Base-by-base conservation (phyloP, 2,329 filamentous ascomycete species). In the Sclerotinia nivalis region DNA sequence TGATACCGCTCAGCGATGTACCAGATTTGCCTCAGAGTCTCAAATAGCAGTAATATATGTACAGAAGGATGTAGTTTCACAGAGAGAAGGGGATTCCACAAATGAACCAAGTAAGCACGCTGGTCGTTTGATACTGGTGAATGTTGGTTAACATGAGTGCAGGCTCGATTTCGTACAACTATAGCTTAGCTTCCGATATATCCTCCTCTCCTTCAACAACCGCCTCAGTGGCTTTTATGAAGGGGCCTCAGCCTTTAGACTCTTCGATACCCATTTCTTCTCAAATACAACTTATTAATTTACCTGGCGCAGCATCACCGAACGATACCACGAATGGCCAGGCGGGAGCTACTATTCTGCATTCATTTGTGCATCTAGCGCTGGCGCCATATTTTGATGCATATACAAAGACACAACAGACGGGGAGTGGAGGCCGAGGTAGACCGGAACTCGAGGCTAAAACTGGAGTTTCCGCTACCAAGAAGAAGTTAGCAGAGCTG, bases 311-410 rank as follows among this genome's bases (percentile, higher is more conserved):
- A 71, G 91, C 91, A 67, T 88, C 89, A 25, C 59, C 74, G 72
- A 85, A 91, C 71, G 89, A 88, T 75, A 88, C 87, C 74, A 83
- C 87, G 66, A 85, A 88, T 72, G 86, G 89, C 75, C 89, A 92
- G 75, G 91, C 93, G 79, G 90, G 89, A 70, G 86, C 89, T 69
- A 85, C 89, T 37, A 84, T 90, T 76, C 85, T 99, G 72, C 93
- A 97, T 82, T 93, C 95, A 70, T 87, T 97, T 76, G 88, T 99
- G 74, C 94, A 97, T 81, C 91, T 93, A 79, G 93, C 92, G 74
- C 84, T 99, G 78, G 93, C 93, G 76, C 96, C 96, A 52, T 98
- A 97, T 81, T 99, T 99, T 79, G 95, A 99, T 84, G 95, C 94
- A 76, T 96, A 93, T 80, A 96, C 94, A 70, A 95, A 93, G 82